These are phyloP conservation scores for Dactylonectria estremocensis DNA, from an alignment of 2,329 filamentous ascomycete species.

Conservation along the genomic window DNA sequence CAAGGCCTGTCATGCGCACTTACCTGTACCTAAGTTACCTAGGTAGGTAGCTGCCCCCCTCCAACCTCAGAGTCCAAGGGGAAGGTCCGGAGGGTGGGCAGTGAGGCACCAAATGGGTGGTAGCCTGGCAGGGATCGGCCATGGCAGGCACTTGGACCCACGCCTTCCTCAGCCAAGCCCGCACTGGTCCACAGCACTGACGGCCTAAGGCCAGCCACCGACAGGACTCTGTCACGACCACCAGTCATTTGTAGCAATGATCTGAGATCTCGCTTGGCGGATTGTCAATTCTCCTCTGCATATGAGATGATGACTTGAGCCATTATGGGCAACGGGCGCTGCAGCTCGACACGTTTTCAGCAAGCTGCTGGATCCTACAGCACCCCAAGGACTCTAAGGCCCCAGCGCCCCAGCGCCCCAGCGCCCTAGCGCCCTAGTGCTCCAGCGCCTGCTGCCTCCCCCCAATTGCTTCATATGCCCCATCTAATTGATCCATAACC, in stretches of 20 bases:
- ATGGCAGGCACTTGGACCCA: conserved; percentile 41
- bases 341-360: conserved; percentile 45
- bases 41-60: conserved; percentile 18
- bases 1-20: conserved; percentile 18
- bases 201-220: conserved; percentile 11
- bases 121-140: conserved; percentile 17
- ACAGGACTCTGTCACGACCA: conserved; percentile 35
- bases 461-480: background rate
- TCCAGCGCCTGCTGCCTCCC: conserved; percentile 11
- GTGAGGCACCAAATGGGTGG: background rate
- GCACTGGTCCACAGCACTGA: conserved; percentile 19
- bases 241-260: conserved; percentile 45
- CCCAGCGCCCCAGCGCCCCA: conserved; percentile 30
- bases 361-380: conserved; percentile 39
- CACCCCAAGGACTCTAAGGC: conserved; percentile 15
- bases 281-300: conserved; percentile 45
- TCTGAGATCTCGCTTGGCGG: conserved; percentile 48
- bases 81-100: background rate
- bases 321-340: conserved; percentile 41
- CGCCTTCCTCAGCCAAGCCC: conserved; percentile 23
- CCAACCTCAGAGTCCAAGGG: conserved; percentile 10
- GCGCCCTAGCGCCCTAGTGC: background rate
- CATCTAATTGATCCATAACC: conserved; percentile 3
- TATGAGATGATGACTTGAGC: conserved; percentile 43
- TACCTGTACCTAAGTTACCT: conserved; percentile 1